phyloP scores from a whole-genome alignment of 2,329 filamentous ascomycete species.

The Pseudopithomyces chartarum region DNA sequence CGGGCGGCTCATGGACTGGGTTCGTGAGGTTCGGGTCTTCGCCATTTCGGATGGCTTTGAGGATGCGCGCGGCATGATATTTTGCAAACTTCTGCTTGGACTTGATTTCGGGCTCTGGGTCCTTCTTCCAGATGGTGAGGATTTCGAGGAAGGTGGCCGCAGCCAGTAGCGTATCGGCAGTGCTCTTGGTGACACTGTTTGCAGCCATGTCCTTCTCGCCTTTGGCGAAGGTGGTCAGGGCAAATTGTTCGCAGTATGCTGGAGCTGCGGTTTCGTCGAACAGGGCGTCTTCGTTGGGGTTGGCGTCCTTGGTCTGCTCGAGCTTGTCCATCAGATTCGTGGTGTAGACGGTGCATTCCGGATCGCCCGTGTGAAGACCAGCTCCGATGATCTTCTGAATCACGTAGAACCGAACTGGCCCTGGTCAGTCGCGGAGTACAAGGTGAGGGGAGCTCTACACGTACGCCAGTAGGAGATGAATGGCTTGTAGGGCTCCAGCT shows the following conservation, averaged over 20 bases:
- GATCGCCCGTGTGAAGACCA: slow-evolving; percentile 76
- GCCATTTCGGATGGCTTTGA: slow-evolving; percentile 87
- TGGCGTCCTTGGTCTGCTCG: slow-evolving; percentile 76
- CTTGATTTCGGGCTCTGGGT: slow-evolving; percentile 72
- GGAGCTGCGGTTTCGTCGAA: slow-evolving; percentile 84
- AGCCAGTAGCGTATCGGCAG: slow-evolving; percentile 90
- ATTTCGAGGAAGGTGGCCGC: slow-evolving; percentile 92
- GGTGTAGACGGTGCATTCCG: slow-evolving; percentile 81
- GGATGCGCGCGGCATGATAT: slow-evolving; percentile 89
- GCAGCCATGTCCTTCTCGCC: slow-evolving; percentile 82
- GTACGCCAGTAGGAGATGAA: slow-evolving; percentile 94
- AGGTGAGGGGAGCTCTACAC: slow-evolving; percentile 42
- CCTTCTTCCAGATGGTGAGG: slow-evolving; percentile 76
- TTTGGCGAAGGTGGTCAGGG: slow-evolving; percentile 81
- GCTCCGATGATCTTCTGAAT: slow-evolving; percentile 88
- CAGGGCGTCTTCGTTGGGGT: slow-evolving; percentile 80
- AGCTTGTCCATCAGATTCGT: slow-evolving; percentile 87
- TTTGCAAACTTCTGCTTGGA: slow-evolving; percentile 96
- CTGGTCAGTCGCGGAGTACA: slow-evolving; percentile 19
- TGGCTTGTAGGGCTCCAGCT: slow-evolving; percentile 82
- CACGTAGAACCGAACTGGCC: slow-evolving; percentile 62
- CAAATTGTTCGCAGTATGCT: slow-evolving; percentile 94
- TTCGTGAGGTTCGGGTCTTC: slow-evolving; percentile 93
- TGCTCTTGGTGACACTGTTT: slow-evolving; percentile 88
- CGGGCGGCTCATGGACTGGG: slow-evolving; percentile 64